Base-by-base conservation (phyloP, 148 eudicot species). In the Camellia granthamiana region DNA sequence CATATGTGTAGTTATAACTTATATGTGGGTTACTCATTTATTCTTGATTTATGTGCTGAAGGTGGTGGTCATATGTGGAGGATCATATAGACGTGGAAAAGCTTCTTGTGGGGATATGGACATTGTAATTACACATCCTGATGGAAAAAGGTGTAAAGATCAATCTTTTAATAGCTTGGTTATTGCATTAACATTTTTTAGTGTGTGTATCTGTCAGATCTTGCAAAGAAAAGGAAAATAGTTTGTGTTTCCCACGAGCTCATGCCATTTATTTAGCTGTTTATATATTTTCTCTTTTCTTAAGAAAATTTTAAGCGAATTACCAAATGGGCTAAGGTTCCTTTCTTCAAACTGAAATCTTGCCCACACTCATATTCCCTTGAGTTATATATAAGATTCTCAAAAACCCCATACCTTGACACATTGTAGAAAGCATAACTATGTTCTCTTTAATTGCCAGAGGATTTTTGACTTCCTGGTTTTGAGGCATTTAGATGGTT, bases 51-150 rank as follows among this genome's bases (percentile, higher is more conserved):
- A 6, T 80, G 13, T 85, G 55, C 75, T 70, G 84, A 85, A 96
- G 98, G 95, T 91, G 80, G 69, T 68, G 63, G 80, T 94, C 74
- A 78, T 94, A 62, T 96, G 98, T 83, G 99, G 94, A 83, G 99
- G 99, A 90, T 96, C 99, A 59, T 96, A 88, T 76, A 92, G 99
- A 86, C 98, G 99, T 66, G 98, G 98, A 80, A 93, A 90, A 86
- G 87, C 95, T 63, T 82, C 97, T 62, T 96, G 99, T 81, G 99
- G 99, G 46, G 99, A 96, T 84, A 77, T 96, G 92, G 99, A 96
- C 84, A 88, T 96, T 84, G 86, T 96, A 68, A 86, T 96, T 52
- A 96, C 99, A 19, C 99, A 96, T 83, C 95, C 95, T 65, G 97
- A 96, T 90, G 98, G 97, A 47, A 90, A 86, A 80, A 96, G 99